phyloP scores from a whole-genome alignment of 1,284 basidiomycete species.

The Ustilago cynodontis region DNA sequence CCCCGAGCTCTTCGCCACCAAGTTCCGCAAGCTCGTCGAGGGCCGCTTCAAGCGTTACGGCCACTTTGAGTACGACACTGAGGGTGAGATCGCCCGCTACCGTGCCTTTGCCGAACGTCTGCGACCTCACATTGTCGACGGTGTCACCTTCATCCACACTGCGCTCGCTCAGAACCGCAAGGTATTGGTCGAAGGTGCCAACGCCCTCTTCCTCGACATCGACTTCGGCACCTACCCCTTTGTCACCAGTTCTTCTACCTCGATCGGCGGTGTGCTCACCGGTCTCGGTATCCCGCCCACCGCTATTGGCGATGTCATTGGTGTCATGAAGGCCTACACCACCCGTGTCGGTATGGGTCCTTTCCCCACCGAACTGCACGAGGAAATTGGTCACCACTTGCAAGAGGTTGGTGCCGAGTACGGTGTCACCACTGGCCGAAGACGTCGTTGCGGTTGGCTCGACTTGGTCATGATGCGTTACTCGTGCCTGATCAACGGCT shows the following conservation, averaged over 20 bases:
- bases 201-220: constrained; percentile 97
- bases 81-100: constrained; percentile 93
- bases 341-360: constrained; percentile 97
- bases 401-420: constrained; percentile 95
- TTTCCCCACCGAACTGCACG: constrained; percentile 95
- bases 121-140: constrained; percentile 88
- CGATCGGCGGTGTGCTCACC: constrained; percentile 94
- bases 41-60: constrained; percentile 98
- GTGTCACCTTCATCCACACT: constrained; percentile 85
- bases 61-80: constrained; percentile 97
- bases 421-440: constrained; percentile 90
- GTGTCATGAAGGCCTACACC: constrained; percentile 97
- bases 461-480: constrained; percentile 95
- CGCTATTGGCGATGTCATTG: constrained; percentile 84
- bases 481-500: constrained; percentile 94
- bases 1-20: constrained; percentile 83
- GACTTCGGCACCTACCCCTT: constrained; percentile 98
- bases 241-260: constrained; percentile 92
- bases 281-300: constrained; percentile 94
- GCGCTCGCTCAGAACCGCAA: constrained; percentile 80
- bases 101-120: constrained; percentile 87
- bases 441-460: constrained; percentile 95
- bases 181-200: constrained; percentile 94
- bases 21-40: constrained; percentile 96
- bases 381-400: constrained; percentile 85